Conservation (phyloP, 805 yeast genomes). For the Starmerella sirachaensis region DNA sequence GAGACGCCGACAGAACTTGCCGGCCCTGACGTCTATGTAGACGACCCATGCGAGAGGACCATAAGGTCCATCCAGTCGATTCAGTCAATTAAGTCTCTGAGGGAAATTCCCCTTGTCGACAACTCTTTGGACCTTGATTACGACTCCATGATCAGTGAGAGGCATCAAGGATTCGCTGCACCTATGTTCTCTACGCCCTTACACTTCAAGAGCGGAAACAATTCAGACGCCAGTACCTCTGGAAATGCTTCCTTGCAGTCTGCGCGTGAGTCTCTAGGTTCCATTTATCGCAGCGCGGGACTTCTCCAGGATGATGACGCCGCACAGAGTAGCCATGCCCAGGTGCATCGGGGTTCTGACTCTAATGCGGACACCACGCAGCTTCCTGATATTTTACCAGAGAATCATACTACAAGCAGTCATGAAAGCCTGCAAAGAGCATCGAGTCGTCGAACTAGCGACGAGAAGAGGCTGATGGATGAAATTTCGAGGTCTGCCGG, state of each 20-base stretch:
- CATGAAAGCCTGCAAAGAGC: no score
- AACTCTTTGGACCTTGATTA: slow-evolving; percentile 14
- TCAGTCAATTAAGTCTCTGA: slow-evolving; percentile 18
- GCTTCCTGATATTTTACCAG: no score
- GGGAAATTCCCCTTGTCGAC: slow-evolving; percentile 23
- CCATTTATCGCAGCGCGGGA: neutral
- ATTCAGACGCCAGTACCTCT: neutral
- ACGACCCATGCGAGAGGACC: neutral
- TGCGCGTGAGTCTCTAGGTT: neutral
- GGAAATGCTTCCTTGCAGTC: neutral
- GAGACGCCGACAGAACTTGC: no score
- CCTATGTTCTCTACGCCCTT: slow-evolving; percentile 9
- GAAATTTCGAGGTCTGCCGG: slow-evolving; percentile 9
- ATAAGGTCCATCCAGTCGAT: slow-evolving; percentile 1
- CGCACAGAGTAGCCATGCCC: neutral
- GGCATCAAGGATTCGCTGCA: slow-evolving; percentile 1
- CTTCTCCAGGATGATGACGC: neutral
- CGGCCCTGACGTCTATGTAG: no score
- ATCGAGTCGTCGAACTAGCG: neutral
- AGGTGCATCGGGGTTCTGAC: neutral
- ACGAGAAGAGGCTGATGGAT: slow-evolving; percentile 6
- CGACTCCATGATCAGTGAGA: slow-evolving; percentile 9
- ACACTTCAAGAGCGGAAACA: neutral
- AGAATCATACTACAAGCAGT: no score
- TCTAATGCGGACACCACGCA: neutral